Conservation (phyloP, 2,329 filamentous ascomycete genomes). For the Hirsutella minnesotensis region DNA sequence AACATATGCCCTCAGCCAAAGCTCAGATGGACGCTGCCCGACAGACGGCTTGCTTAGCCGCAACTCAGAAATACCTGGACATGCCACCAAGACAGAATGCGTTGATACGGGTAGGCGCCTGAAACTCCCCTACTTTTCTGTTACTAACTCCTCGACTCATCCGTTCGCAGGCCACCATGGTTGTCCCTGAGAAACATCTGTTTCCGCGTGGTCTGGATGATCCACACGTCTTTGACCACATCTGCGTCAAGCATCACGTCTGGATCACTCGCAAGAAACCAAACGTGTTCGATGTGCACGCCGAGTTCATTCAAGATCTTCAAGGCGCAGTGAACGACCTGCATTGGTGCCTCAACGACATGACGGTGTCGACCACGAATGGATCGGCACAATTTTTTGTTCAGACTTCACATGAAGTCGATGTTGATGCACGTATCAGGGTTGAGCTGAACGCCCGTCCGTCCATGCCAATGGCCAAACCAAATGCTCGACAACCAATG, state of each 20-base stretch:
- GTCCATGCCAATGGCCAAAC: background rate
- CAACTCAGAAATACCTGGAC: too few species aligned
- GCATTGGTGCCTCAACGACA: conserved; percentile 20
- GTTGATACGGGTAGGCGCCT: too few species aligned
- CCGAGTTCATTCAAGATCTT: conserved; percentile 12
- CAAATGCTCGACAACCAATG: background rate
- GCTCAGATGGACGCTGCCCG: too few species aligned
- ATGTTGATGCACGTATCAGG: conserved; percentile 7
- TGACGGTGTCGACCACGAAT: conserved; percentile 15
- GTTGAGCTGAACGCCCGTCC: conserved; percentile 15
- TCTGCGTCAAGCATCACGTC: conserved; percentile 16
- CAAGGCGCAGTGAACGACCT: conserved; percentile 15
- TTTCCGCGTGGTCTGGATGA: conserved; percentile 14
- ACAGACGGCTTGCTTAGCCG: too few species aligned
- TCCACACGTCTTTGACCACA: conserved; percentile 11
- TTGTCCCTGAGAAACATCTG: conserved; percentile 17
- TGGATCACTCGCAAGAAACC: conserved; percentile 17
- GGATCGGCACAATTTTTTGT: conserved; percentile 14
- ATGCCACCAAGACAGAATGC: too few species aligned
- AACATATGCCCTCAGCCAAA: too few species aligned
- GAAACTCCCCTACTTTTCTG: too few species aligned
- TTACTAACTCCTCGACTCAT: conserved; percentile 1
- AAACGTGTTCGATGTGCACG: conserved; percentile 15
- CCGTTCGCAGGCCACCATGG: conserved; percentile 11
- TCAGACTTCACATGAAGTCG: conserved; percentile 12